These are phyloP conservation scores for Neofusicoccum kwambonambiense DNA, from an alignment of 2,329 filamentous ascomycete species.

Conservation along the genomic window DNA sequence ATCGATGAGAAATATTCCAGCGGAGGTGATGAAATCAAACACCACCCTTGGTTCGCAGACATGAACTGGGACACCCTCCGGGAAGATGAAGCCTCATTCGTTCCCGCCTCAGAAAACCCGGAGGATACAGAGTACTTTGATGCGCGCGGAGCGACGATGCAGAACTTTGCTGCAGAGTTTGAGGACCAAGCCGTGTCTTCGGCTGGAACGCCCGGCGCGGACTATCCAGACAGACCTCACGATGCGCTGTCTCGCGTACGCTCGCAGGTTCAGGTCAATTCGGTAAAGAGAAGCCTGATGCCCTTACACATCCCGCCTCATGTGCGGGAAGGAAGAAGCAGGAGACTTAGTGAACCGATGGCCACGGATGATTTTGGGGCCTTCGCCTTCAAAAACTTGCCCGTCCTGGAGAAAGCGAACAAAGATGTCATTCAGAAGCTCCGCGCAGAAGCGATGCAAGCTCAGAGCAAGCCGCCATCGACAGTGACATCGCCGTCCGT, in stretches of 20 bases:
- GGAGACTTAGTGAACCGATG: constrained; percentile 87
- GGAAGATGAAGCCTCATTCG: constrained; percentile 95
- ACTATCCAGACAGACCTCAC: constrained; percentile 87
- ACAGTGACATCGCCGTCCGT: constrained; percentile 43
- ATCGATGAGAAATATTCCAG: constrained; percentile 75
- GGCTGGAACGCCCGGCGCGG: constrained; percentile 64
- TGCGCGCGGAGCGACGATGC: constrained; percentile 81
- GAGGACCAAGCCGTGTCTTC: constrained; percentile 82
- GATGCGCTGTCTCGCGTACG: constrained; percentile 89
- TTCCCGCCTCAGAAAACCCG: constrained; percentile 86
- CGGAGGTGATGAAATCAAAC: constrained; percentile 88
- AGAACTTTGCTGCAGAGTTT: constrained; percentile 90
- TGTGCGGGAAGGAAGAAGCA: constrained; percentile 83
- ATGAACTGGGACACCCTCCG: constrained; percentile 87
- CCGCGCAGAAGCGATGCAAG: constrained; percentile 82
- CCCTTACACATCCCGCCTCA: constrained; percentile 95
- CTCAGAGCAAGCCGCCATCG: constrained; percentile 52
- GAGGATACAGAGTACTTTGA: constrained; percentile 99
- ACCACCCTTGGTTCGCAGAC: constrained; percentile 82
- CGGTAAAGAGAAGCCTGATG: constrained; percentile 88
- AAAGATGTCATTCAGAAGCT: constrained; percentile 98
- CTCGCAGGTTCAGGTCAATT: constrained; percentile 75
- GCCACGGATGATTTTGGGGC: constrained; percentile 90
- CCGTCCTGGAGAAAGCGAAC: constrained; percentile 95
- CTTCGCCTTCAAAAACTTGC: constrained; percentile 96